Evolutionary conservation across 305 asterid species (phyloP), one percentile per base, ranked within the genome.

Genomic region (Fraxinus angustifolia): DNA sequence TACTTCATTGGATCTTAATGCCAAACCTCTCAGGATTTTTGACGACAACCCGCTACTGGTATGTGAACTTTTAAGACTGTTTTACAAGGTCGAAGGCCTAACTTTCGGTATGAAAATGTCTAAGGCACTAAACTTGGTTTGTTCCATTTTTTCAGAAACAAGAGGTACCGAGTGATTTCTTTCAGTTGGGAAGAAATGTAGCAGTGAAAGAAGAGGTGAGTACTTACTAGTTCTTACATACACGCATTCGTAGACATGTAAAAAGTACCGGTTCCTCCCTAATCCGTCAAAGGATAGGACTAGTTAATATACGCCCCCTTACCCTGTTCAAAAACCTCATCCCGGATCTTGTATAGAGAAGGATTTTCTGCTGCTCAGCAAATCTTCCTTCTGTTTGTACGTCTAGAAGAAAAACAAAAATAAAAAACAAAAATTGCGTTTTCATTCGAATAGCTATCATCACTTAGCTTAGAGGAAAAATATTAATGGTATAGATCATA

Each of bases 161-260:
- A 83, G 92, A 91, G 83, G 90, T 81, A 50, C 89, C 86, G 71
- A 89, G 90, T 78, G 86, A 79, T 83, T 86, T 91, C 85, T 83
- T 88, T 65, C 87, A 81, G 38, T 77, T 88, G 53, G 87, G 90
- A 81, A 86, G 73, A 53, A 88, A 83, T 72, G 68, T 67, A 68
- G 83, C 86, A 26, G 77, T 26, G 8, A 84, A 86, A 71, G 84
- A 91, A 84, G 96, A 90, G 95, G 97, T 91, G 31, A 33, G 85
- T 77, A 10, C 14, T 75, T 21, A 38, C 3, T 30, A 70, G 10
- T 10, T 10, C 71, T 16, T 28, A n/a, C 16, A 34, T 14, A 33
- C 30, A 77, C 80, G 14, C 58, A 40, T 28, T n/a, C 3, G 14
- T 14, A 28, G 34, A 19, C 50, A 0, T 40, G 17, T 8, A 8